These are phyloP conservation scores for Scheffersomyces insectosa DNA, from an alignment of 1,139 yeast genomes.

Conservation along the genomic window DNA sequence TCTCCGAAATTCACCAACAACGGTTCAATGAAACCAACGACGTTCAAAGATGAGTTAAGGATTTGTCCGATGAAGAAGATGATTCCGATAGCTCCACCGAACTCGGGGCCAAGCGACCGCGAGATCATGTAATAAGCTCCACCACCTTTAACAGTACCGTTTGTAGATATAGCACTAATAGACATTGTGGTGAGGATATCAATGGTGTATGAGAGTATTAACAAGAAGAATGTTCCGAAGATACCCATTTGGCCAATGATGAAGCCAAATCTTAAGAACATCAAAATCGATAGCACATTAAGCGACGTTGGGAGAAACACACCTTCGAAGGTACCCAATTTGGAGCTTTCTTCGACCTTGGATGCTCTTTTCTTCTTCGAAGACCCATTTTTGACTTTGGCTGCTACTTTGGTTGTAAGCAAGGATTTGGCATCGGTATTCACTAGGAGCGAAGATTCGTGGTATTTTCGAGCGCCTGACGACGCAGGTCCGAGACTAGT, in stretches of 20 bases:
- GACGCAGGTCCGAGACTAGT: background rate
- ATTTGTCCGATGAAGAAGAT: conserved; percentile 79
- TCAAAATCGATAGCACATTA: conserved; percentile 74
- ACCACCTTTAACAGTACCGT: conserved; percentile 82
- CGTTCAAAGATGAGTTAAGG: conserved; percentile 72
- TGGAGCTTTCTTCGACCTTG: conserved; percentile 19
- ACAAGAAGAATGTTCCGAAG: conserved; percentile 57
- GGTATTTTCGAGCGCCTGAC: no score
- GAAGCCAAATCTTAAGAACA: conserved; percentile 80
- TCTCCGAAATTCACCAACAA: conserved; percentile 64
- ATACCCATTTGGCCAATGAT: conserved; percentile 79
- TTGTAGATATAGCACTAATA: conserved; percentile 77
- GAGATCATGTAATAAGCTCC: conserved; percentile 86
- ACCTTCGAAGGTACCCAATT: conserved; percentile 74
- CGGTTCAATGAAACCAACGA: conserved; percentile 79
- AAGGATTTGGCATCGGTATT: no score
- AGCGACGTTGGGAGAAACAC: conserved; percentile 77
- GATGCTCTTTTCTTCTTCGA: background rate
- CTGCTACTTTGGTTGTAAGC: no score
- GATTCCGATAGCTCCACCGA: conserved; percentile 81
- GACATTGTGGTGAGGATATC: conserved; percentile 71
- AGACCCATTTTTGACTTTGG: background rate
- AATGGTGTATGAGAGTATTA: conserved; percentile 63
- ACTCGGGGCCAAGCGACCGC: conserved; percentile 77
- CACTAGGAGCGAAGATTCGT: no score